Evolutionary conservation across 2,329 filamentous ascomycete species (phyloP).

Genomic region (Fusarium sp.): DNA sequence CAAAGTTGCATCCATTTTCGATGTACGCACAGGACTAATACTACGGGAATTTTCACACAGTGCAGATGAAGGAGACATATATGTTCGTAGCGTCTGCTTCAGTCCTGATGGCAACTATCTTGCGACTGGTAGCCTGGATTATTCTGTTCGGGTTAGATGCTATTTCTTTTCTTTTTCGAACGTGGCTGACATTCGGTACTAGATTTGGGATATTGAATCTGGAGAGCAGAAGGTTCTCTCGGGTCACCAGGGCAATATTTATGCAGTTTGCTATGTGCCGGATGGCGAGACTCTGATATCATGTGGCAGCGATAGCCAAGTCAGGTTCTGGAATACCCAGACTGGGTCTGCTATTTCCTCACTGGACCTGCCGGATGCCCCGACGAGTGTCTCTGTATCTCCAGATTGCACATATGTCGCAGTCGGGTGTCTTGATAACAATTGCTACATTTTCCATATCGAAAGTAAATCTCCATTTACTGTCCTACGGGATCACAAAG

Average conservation of each 20-base stretch:
- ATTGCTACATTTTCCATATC: not conserved
- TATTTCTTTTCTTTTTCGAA: not conserved
- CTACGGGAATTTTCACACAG: not conserved
- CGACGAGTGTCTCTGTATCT: not conserved
- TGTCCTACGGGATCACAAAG: not conserved
- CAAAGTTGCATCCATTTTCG: not conserved
- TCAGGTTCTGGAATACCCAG: not conserved
- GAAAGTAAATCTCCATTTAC: not conserved
- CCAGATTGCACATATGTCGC: not conserved
- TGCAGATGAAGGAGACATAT: rapidly evolving
- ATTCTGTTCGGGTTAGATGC: not conserved
- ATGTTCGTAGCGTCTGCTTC: not conserved
- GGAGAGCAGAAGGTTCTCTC: not conserved
- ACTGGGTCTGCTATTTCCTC: not conserved
- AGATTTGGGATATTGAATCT: not conserved
- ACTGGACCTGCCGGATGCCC: not conserved
- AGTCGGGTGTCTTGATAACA: not conserved
- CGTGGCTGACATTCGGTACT: not conserved
- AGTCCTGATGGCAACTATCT: not conserved
- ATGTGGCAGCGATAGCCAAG: not conserved
- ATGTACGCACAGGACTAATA: not conserved
- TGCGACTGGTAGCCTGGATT: not conserved
- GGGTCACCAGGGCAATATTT: not conserved
- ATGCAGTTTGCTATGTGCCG: not conserved
- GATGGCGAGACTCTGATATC: not conserved